These are phyloP conservation scores for Candida namnaoensis DNA, from an alignment of 805 yeast species.

Conservation along the genomic window DNA sequence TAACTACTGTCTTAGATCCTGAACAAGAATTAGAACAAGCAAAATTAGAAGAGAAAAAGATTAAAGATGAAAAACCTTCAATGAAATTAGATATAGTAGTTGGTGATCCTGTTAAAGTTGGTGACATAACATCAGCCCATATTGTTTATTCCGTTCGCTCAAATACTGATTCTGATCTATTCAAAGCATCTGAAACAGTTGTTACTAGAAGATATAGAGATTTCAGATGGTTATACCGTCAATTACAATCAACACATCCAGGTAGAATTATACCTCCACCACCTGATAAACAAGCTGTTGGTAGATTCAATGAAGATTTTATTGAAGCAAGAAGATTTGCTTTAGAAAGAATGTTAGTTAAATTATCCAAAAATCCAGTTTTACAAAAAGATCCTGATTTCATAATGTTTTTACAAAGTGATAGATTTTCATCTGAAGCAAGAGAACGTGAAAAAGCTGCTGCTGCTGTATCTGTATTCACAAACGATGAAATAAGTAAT, in stretches of 20 bases:
- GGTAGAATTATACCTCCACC: conserved; percentile 94
- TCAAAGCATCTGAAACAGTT: conserved; percentile 30
- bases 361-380: conserved; percentile 47
- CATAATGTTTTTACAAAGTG: conserved; percentile 66
- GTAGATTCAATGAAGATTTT: conserved; percentile 85
- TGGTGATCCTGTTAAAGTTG: conserved; percentile 87
- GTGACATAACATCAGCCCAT: conserved; percentile 83
- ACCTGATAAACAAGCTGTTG: conserved; percentile 88
- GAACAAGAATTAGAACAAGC: conserved; percentile 1
- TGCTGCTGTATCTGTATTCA: conserved; percentile 30
- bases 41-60: conserved; percentile 1
- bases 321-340: conserved; percentile 80
- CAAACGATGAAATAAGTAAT: conserved; percentile 15
- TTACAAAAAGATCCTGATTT: conserved; percentile 72
- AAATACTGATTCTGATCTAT: conserved; percentile 27
- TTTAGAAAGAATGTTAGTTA: conserved; percentile 76
- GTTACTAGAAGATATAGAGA: conserved; percentile 87
- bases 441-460: conserved; percentile 55
- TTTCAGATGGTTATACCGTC: conserved; percentile 91
- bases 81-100: conserved; percentile 54
- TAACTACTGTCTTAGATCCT: not conserved
- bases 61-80: conserved; percentile 5
- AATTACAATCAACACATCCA: conserved; percentile 77
- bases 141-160: conserved; percentile 78
- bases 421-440: conserved; percentile 60